phyloP scores from a whole-genome alignment of 2,329 filamentous ascomycete species.

The Hypocreales sp. region DNA sequence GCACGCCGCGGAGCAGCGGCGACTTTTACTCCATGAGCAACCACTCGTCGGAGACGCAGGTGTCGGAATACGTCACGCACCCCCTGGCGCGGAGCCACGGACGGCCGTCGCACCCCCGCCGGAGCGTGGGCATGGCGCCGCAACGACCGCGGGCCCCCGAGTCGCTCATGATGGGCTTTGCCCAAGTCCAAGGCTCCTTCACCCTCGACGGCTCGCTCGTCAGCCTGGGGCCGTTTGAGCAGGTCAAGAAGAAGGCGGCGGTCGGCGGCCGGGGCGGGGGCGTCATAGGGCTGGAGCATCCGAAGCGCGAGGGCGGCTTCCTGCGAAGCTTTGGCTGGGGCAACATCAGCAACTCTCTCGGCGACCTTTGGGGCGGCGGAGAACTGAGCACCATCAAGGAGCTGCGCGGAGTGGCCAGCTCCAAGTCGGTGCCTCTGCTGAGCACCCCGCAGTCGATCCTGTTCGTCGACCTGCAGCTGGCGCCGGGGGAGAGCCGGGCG shows the following conservation, averaged over 20 bases:
- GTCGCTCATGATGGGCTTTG: slow-evolving; percentile 94
- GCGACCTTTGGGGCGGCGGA: slow-evolving; percentile 69
- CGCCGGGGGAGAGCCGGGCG: slow-evolving; percentile 73
- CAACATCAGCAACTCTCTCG: slow-evolving; percentile 72
- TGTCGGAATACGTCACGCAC: slow-evolving; percentile 69
- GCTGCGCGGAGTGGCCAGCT: slow-evolving; percentile 77
- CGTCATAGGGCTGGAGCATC: slow-evolving; percentile 63
- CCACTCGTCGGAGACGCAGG: slow-evolving; percentile 82
- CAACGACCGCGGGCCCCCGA: slow-evolving; percentile 44
- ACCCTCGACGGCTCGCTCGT: slow-evolving; percentile 82
- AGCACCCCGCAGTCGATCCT: slow-evolving; percentile 90
- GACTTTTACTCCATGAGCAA: slow-evolving; percentile 95
- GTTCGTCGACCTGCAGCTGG: slow-evolving; percentile 82
- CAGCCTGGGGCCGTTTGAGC: slow-evolving; percentile 80
- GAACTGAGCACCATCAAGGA: slow-evolving; percentile 91
- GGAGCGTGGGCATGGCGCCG: slow-evolving; percentile 26
- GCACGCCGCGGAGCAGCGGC: slow-evolving; percentile 77
- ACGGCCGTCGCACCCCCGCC: slow-evolving; percentile 29
- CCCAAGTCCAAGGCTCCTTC: slow-evolving; percentile 84
- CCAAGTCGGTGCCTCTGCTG: slow-evolving; percentile 78
- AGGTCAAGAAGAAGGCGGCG: slow-evolving; percentile 88
- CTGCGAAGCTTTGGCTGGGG: slow-evolving; percentile 80
- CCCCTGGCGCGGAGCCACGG: slow-evolving; percentile 14
- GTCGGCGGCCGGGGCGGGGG: slow-evolving; percentile 77
- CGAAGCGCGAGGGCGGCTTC: slow-evolving; percentile 62